Evolutionary conservation across 139 green algal genomes (phyloP), one percentile per base, ranked within the genome.

Genomic region (Medakamo hakoo): DNA sequence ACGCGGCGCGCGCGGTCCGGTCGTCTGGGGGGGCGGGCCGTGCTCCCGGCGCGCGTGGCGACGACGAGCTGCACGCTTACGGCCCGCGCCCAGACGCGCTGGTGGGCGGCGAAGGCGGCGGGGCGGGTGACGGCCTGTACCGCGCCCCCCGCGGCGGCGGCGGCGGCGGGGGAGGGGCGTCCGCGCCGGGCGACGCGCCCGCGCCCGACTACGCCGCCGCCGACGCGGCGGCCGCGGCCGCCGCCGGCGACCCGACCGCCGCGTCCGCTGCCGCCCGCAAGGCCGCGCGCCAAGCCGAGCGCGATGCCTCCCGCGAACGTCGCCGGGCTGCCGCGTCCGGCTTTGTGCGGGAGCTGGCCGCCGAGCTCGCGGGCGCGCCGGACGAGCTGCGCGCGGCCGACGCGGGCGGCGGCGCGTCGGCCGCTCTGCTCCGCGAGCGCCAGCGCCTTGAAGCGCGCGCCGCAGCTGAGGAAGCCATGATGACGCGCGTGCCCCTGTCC

Each of bases 381-480:
- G 76, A 92, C 68, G 89, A 97, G 82, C 69, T 88, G 62, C 61
- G 73, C 4, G 30, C 26, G 24, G 40, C 25, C 31, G 69, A 32
- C 52, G 32, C 55, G 19, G 57, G 63, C 24, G 78, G 72, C 23
- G 66, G 57, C 26, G 40, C 40, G 40, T 52, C 40, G 9, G 68
- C 69, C 62, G 75, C 58, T 26, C 74, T 77, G 32, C 56, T 82
- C 65, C 75, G 84, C 23, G 65, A 84, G 63, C 65, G 73, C 32
- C 73, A 85, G 32, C 76, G 80, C 27, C 73, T 95, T 65, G 83
- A 85, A 60, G 79, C 76, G 27, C 71, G 90, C 9, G 81, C 81
- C 9, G 80, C 72, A 23, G 80, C 74, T 19, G 91, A 98, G 78
- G 91, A 96, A 79, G 82, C 94, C 55, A 73, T 96, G 57, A 90